Percentiles rank a stretch among this genome's conserved stretches.
Evolutionary conservation across 805 yeast genomes (phyloP).

Genomic region (Wickerhamiella australiensis): DNA sequence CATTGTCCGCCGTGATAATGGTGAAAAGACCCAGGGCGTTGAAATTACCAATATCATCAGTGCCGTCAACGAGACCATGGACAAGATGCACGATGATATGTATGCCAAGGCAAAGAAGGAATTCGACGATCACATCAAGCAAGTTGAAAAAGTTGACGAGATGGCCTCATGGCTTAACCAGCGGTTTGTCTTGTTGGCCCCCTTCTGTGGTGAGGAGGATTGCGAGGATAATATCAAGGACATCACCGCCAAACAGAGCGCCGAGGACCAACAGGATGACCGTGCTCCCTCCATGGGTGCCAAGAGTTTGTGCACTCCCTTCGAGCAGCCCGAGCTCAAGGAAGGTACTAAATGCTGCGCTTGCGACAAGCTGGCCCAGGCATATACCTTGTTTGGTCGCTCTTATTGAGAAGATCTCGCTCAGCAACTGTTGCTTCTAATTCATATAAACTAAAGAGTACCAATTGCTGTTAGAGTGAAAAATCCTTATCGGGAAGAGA

Average conservation of each 20-base stretch:
- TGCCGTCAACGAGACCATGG: conserved; percentile 63
- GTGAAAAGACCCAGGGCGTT: conserved; percentile 52
- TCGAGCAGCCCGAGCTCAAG: conserved; percentile 74
- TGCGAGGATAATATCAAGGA: conserved; percentile 98
- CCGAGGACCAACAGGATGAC: conserved; percentile 79
- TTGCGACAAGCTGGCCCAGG: conserved; percentile 64
- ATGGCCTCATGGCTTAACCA: conserved; percentile 85
- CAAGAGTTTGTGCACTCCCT: conserved; percentile 92
- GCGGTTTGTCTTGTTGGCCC: conserved; percentile 82
- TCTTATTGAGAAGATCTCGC: conserved; percentile 45
- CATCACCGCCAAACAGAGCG: conserved; percentile 60
- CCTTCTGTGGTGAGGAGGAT: conserved; percentile 92
- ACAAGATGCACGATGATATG: conserved; percentile 65
- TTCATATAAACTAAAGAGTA: conserved; percentile 7
- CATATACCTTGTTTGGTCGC: conserved; percentile 94
- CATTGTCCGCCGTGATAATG: conserved; percentile 88
- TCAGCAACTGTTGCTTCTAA: not conserved
- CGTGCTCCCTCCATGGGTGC: conserved; percentile 99
- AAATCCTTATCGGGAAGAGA: too few species aligned
- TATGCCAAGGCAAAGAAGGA: conserved; percentile 67
- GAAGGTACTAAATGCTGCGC: conserved; percentile 75
- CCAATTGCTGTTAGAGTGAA: not conserved
- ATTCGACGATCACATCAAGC: conserved; percentile 72
- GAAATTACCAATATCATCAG: conserved; percentile 52
- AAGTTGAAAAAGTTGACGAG: conserved; percentile 76